phyloP scores from a whole-genome alignment of 176 grass and related monocot genomes.

The Musa troglodytarum region DNA sequence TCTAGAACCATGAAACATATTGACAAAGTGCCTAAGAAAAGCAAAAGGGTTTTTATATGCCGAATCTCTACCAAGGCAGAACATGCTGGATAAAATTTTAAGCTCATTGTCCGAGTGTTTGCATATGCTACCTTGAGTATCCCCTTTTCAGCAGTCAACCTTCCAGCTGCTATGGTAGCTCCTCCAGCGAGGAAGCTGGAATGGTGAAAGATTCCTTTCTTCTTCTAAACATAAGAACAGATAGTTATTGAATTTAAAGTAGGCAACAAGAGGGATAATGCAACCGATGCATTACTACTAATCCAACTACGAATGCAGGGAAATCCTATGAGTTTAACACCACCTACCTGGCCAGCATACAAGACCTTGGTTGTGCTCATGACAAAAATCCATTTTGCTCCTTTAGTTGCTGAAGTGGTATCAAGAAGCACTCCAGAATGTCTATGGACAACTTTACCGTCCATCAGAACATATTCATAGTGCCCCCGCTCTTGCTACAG shows the following conservation, averaged over 20 bases:
- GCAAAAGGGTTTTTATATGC: no score
- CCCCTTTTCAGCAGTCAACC: conserved; percentile 61
- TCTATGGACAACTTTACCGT: conserved; percentile 62
- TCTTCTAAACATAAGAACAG: conserved; percentile 40
- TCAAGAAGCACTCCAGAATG: conserved; percentile 47
- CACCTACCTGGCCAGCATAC: conserved; percentile 70
- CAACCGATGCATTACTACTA: no score
- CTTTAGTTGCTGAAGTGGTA: conserved; percentile 42
- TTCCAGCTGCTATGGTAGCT: conserved; percentile 77
- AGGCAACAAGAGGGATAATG: no score
- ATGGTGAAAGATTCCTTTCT: conserved; percentile 87
- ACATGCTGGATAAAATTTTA: no score
- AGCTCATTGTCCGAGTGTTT: not conserved
- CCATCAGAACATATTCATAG: conserved; percentile 49
- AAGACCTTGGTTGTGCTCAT: conserved; percentile 62
- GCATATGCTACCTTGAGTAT: conserved; percentile 49
- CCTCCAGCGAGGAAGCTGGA: conserved; percentile 97
- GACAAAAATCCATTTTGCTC: conserved; percentile 90
- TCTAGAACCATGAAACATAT: no score
- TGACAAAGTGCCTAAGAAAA: no score
- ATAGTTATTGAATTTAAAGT: conserved; percentile 14
- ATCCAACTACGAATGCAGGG: not conserved
- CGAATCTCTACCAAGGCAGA: no score
- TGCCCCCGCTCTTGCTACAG: conserved; percentile 69
- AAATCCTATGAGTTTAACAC: conserved; percentile 9